Percentiles rank a stretch among this genome's conserved stretches.
phyloP scores from a whole-genome alignment of 257 asterid genomes.

The Solanum habrochaites region DNA sequence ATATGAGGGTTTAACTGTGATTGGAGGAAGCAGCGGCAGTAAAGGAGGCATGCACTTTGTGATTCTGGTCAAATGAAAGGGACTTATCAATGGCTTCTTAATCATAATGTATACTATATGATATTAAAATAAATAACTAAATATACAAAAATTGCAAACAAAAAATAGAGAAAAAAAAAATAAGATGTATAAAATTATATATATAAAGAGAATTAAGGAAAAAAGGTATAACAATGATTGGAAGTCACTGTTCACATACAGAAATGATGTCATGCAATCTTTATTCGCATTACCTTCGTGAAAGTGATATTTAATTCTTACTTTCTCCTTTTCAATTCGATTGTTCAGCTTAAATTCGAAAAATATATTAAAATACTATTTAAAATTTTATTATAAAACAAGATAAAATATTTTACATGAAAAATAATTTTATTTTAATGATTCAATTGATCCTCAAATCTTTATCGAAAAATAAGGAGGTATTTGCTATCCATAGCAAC shows the following conservation, averaged over 20 bases:
- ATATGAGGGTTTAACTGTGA: neutral
- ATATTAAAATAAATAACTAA: neutral
- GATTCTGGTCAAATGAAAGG: neutral
- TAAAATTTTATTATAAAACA: no score
- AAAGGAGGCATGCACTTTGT: neutral
- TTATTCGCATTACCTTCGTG: slow-evolving; percentile 4
- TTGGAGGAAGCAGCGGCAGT: neutral
- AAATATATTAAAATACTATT: no score
- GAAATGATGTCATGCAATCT: slow-evolving; percentile 10
- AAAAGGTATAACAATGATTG: slow-evolving; percentile 4
- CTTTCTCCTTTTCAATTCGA: neutral
- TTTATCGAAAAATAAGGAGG: neutral
- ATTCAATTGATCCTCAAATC: neutral
- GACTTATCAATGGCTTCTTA: neutral
- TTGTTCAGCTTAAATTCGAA: no score
- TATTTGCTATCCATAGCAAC: neutral
- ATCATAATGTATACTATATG: neutral
- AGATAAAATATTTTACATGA: no score
- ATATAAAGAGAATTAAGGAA: neutral
- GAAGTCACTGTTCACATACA: slow-evolving; percentile 17
- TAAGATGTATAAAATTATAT: neutral
- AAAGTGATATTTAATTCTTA: neutral
- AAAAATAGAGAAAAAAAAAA: neutral
- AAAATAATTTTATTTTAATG: no score
- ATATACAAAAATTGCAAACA: neutral